Conservation (phyloP, 2,329 filamentous ascomycete species). For the Polychaeton citri region DNA sequence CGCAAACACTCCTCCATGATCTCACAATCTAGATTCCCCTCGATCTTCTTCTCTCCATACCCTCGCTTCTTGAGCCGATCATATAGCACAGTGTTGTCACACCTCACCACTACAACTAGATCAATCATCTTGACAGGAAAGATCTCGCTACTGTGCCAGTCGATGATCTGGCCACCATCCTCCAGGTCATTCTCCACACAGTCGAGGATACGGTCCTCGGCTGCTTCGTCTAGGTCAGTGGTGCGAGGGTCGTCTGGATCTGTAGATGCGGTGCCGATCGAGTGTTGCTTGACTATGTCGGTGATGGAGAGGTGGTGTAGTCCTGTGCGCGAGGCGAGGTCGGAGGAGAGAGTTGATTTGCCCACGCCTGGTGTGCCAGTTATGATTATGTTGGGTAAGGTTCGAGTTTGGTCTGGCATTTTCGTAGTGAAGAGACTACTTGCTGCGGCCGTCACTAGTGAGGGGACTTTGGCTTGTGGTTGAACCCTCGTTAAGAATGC, state of each 20-base stretch:
- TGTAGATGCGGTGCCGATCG: constrained; percentile 78
- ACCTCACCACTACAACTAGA: constrained; percentile 79
- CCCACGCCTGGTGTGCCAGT: constrained; percentile 93
- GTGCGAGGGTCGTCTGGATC: constrained; percentile 58
- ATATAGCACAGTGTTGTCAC: constrained; percentile 67
- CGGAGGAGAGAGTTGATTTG: constrained; percentile 85
- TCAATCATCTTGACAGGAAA: constrained; percentile 93
- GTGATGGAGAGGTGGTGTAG: constrained; percentile 80
- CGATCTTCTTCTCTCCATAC: constrained; percentile 74
- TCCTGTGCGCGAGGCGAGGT: constrained; percentile 60
- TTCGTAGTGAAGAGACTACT: too few relatives aligned
- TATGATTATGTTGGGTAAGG: constrained; percentile 74
- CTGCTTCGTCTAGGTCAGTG: constrained; percentile 76
- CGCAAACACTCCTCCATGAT: constrained; percentile 93
- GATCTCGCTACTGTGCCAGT: constrained; percentile 96
- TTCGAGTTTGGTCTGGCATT: constrained; percentile 23
- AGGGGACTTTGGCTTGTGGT: too few relatives aligned
- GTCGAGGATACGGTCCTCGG: constrained; percentile 66
- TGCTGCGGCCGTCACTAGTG: too few relatives aligned
- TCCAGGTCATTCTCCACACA: constrained; percentile 71
- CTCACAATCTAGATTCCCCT: constrained; percentile 93
- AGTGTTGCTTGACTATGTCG: constrained; percentile 76
- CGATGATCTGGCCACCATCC: constrained; percentile 73
- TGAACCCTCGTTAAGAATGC: too few relatives aligned
- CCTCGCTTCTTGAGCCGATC: constrained; percentile 68